Evolutionary conservation across 768 basidiomycete species (phyloP).

Genomic region (Sporobolomyces pararoseus): DNA sequence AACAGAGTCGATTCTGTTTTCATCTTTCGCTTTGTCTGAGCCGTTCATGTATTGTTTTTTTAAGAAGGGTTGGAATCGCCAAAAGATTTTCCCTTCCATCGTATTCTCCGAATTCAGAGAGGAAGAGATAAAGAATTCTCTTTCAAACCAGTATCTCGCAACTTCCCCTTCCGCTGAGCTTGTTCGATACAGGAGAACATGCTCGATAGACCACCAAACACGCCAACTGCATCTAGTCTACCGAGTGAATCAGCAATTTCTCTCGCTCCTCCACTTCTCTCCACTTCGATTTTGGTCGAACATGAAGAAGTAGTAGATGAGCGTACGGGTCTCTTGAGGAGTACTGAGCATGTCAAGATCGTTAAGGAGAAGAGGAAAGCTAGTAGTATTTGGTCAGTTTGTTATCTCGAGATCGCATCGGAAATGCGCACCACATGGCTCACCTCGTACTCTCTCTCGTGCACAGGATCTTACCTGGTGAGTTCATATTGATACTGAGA

Average conservation of each 20-base stretch:
- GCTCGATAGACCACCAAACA: not conserved
- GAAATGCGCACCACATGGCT: slow-evolving; percentile 11
- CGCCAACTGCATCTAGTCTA: too few relatives aligned
- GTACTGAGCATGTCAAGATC: slow-evolving; percentile 1
- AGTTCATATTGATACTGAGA: not conserved
- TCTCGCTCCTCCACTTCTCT: not conserved
- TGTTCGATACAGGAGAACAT: too few relatives aligned
- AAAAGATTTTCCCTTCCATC: too few relatives aligned
- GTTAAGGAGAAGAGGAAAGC: not conserved
- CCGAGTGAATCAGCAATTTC: not conserved
- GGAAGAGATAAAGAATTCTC: too few relatives aligned
- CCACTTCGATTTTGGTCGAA: not conserved
- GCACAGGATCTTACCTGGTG: slow-evolving; percentile 20
- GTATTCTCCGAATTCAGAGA: too few relatives aligned
- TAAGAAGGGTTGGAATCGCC: too few relatives aligned
- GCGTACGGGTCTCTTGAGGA: slow-evolving; percentile 1
- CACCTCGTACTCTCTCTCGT: not conserved
- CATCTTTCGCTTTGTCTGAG: too few relatives aligned
- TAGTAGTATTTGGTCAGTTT: slow-evolving; percentile 11
- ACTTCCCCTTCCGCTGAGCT: too few relatives aligned
- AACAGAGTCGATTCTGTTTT: too few relatives aligned
- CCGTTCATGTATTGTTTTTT: too few relatives aligned
- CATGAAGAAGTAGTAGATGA: slow-evolving; percentile 4
- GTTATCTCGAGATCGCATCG: not conserved
- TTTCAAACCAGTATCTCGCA: too few relatives aligned